These are phyloP conservation scores for Periconia sp. DNA, from an alignment of 2,329 filamentous ascomycete species.

Conservation along the genomic window DNA sequence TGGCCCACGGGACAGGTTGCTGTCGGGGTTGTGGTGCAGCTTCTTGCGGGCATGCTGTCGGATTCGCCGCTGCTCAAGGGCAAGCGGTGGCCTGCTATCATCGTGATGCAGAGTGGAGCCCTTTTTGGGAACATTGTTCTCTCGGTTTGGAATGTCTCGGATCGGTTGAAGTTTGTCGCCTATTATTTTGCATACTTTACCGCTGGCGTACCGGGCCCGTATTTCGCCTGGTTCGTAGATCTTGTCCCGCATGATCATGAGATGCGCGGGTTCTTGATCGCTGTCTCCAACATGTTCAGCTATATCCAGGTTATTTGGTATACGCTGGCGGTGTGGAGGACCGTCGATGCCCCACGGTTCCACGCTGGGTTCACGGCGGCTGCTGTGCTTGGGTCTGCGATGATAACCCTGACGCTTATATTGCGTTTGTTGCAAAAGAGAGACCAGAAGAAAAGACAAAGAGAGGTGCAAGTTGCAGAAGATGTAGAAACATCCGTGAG, in stretches of 20 bases:
- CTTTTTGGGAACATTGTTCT: conserved; percentile 47
- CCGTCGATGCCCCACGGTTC: conserved; percentile 21
- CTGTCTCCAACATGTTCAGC: conserved; percentile 26
- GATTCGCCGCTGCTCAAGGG: conserved; percentile 28
- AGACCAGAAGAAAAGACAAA: conserved; percentile 12
- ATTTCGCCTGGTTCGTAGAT: conserved; percentile 28
- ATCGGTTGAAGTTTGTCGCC: conserved; percentile 43
- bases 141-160: conserved; percentile 50
- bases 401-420: conserved; percentile 18
- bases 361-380: conserved; percentile 24
- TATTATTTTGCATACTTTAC: conserved; percentile 27
- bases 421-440: conserved; percentile 16
- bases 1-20: conserved; percentile 51
- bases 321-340: conserved; percentile 23
- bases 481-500: neutral
- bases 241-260: conserved; percentile 30
- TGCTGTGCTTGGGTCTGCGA: conserved; percentile 19
- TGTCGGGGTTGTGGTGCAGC: conserved; percentile 49
- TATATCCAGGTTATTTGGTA: conserved; percentile 25
- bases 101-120: conserved; percentile 40
- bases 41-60: conserved; percentile 41
- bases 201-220: conserved; percentile 25
- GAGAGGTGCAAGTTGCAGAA: neutral
- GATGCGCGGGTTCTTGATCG: conserved; percentile 28
- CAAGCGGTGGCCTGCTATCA: conserved; percentile 43